phyloP scores from a whole-genome alignment of 1,139 yeast genomes.

The Ogataea hybrid region DNA sequence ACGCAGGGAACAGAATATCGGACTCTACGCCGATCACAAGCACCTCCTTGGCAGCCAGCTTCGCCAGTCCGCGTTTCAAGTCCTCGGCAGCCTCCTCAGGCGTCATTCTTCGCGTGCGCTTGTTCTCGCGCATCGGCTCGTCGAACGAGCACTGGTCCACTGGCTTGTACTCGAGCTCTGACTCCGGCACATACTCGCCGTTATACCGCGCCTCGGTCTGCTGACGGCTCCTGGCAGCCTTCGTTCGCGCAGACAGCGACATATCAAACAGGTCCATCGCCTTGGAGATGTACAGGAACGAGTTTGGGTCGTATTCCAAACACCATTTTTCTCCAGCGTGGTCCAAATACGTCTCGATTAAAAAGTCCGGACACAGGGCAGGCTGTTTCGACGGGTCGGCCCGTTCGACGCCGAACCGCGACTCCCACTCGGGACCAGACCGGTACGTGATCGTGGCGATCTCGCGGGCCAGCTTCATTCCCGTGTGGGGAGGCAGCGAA shows the following conservation, averaged over 20 bases:
- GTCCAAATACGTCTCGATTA: constrained; percentile 88
- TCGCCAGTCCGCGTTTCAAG: constrained; percentile 60
- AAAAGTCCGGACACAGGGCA: constrained; percentile 88
- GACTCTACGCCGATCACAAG: constrained; percentile 89
- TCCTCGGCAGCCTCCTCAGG: constrained; percentile 59
- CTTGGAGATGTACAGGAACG: constrained; percentile 80
- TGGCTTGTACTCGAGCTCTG: constrained; percentile 30
- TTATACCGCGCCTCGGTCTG: constrained; percentile 36
- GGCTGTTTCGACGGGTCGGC: constrained; percentile 79
- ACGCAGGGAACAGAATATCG: constrained; percentile 86
- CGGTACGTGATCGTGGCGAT: constrained; percentile 93
- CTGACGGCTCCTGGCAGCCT: constrained; percentile 42
- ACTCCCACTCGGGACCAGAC: constrained; percentile 98
- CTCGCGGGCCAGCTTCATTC: constrained; percentile 92
- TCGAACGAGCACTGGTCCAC: constrained; percentile 36
- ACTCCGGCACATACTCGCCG: constrained; percentile 26
- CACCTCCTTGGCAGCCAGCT: constrained; percentile 61
- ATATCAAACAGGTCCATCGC: constrained; percentile 94
- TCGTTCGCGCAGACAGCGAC: constrained; percentile 48
- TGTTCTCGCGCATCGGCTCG: constrained; percentile 56
- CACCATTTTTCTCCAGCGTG: constrained; percentile 96
- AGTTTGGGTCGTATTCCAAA: constrained; percentile 87
- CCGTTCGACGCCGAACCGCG: constrained; percentile 83
- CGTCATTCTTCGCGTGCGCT: constrained; percentile 34
- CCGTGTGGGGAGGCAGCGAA: constrained; percentile 80